Evolutionary conservation across 352 stramenopile species (phyloP), one percentile per base, ranked within the genome.

Genomic region (Globisporangium sylvaticum): DNA sequence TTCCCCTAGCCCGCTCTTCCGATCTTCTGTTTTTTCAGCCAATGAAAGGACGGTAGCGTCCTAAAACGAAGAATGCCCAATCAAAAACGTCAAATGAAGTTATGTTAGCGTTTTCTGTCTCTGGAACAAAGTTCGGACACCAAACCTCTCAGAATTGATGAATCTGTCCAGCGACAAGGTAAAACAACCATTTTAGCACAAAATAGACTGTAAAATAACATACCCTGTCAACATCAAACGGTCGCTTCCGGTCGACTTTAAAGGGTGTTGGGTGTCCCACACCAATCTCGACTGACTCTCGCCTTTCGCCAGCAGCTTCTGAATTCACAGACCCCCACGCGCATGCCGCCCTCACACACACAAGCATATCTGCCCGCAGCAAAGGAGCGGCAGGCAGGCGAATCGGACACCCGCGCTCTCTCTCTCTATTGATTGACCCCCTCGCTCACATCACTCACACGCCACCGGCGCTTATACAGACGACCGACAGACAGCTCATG

Each of bases 401-500:
- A 22, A 50, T 50, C 18, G 42, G 42, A 50, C 42, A 50, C 42
- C 18, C 50, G 50, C 4, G 5, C 22, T 31, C 25, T 37, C 52
- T 34, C 52, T 39, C 24, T 32, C 14, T 12, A 20, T 57, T 50
- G 42, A 29, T 15, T 24, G 44, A 24, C 31, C 18, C 29, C 18
- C 54, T 39, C 18, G 9, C 7, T 42, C 42, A 4, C 42, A 44
- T 18, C 6, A 22, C n/a, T 9, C 42, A 12, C 42, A 50, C 42
- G 18, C 42, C 29, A 3, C 31, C 32, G 24, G 34, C 15, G 15
- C 32, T 27, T 37, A 12, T 34, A 59, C 20, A 24, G 25, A 56
- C n/a, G n/a, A n/a, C n/a, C n/a, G n/a, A n/a, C 42, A 53, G 15
- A 37, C 18, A 29, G 24, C n/a, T 25, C 59, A 67, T 67, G 62